A percentile compares a stretch with the other conserved stretches of the same genome.
These are phyloP conservation scores for Globisporangium spinosum DNA, from an alignment of 352 stramenopile species.

Conservation along the genomic window DNA sequence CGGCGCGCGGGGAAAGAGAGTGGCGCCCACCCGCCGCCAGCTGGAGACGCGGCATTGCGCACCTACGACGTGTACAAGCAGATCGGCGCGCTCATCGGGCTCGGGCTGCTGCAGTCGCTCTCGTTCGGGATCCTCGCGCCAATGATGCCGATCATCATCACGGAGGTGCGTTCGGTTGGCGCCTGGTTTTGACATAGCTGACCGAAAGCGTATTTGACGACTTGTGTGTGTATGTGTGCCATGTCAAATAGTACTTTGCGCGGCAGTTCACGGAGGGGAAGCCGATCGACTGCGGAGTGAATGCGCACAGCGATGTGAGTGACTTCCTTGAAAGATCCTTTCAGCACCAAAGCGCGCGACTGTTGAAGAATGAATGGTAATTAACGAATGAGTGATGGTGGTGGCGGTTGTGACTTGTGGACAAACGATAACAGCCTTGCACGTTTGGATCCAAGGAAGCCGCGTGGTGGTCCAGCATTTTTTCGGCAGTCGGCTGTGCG, in stretches of 20 bases:
- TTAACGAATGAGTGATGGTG: slow-evolving; percentile 5
- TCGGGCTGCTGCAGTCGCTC: slow-evolving; percentile 44
- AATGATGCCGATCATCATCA: slow-evolving; percentile 62
- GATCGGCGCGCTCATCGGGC: slow-evolving; percentile 39
- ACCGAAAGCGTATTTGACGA: not conserved
- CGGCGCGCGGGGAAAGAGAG: not conserved
- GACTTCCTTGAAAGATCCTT: not conserved
- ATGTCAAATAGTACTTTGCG: slow-evolving; percentile 65
- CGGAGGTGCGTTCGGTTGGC: slow-evolving; percentile 34
- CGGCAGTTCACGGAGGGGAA: slow-evolving; percentile 39
- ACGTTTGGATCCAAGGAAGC: slow-evolving; percentile 63
- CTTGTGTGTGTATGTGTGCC: not conserved
- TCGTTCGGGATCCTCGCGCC: slow-evolving; percentile 67
- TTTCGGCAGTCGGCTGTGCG: slow-evolving; percentile 54
- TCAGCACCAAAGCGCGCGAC: not conserved
- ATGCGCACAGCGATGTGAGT: slow-evolving; percentile 37
- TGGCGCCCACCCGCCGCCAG: not conserved
- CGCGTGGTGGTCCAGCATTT: slow-evolving; percentile 68
- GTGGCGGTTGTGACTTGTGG: not conserved
- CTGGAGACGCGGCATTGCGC: not conserved
- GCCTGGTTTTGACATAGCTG: not conserved
- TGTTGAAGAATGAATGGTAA: not conserved
- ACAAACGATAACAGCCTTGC: slow-evolving; percentile 26
- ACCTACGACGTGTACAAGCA: slow-evolving; percentile 22
- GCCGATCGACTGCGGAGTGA: slow-evolving; percentile 52